Evolutionary conservation across 202 grass and related monocot genomes (phyloP), one percentile per base, ranked within the genome.

Genomic region (Zizania palustris): DNA sequence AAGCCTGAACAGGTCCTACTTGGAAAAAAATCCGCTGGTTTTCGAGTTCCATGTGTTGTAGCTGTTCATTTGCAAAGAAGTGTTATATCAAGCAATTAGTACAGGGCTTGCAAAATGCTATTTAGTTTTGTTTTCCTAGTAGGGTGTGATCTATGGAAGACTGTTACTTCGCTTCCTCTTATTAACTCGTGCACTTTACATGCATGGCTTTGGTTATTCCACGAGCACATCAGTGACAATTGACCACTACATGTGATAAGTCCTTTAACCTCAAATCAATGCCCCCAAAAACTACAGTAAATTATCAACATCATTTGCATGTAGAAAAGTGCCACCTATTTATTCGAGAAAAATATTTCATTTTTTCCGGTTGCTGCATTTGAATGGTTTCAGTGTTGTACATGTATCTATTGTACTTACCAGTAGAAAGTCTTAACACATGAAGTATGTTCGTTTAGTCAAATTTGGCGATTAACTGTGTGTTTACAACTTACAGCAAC

Each of bases 401-500:
- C 16, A 9, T 57, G 39, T 66, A 18, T 81, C 6, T 70, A 38
- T 65, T 56, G 19, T 74, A 33, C 28, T 56, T 57, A 13, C 48
- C 36, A 69, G 28, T 28, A 28, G 28, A 28, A 28, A 28, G 14
- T 74, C 73, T 69, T 55, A 63, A 48, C 13, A 55, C 35, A 22
- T 77, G 28, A 4, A 11, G 48, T 68, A 63, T 79, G n/a, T 1
- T 50, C 38, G 58, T 48, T 11, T 5, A 46, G 75, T 84, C 56
- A 74, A 74, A 92, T 55, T 5, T 85, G 15, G 20, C 39, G 38
- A 84, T 33, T 84, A 75, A 82, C 42, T 80, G 67, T 15, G 6
- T 63, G 16, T 55, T 57, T 81, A 59, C 11, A 14, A 82, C 57
- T 82, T 85, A 21, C 81, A 98, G 95, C 91, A 98, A 90, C 67